Conservation (phyloP, 2,329 filamentous ascomycete genomes). For the Calonectria montana region DNA sequence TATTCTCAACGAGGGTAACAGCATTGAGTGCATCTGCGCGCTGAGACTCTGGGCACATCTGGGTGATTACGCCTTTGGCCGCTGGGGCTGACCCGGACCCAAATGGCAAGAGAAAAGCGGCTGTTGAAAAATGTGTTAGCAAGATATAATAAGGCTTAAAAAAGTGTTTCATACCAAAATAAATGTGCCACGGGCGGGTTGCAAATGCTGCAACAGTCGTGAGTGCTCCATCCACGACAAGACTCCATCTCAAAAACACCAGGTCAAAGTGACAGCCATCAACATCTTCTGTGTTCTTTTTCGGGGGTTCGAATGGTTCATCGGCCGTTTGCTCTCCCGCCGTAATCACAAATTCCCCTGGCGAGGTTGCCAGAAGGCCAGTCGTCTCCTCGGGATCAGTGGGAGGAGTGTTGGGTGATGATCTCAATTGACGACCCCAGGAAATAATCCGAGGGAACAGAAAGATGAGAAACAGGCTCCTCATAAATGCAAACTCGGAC, state of each 20-base stretch:
- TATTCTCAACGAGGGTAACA: slow-evolving; percentile 77
- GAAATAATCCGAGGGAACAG: slow-evolving; percentile 66
- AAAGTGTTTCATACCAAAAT: slow-evolving; percentile 59
- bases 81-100: slow-evolving; percentile 76
- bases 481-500: slow-evolving; percentile 65
- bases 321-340: slow-evolving; percentile 54
- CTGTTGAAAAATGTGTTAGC: slow-evolving; percentile 41
- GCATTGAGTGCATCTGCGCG: slow-evolving; percentile 75
- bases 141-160: not conserved
- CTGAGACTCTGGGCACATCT: slow-evolving; percentile 73
- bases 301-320: slow-evolving; percentile 53
- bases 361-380: slow-evolving; percentile 47
- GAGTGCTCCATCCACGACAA: slow-evolving; percentile 72
- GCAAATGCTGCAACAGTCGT: slow-evolving; percentile 74
- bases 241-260: slow-evolving; percentile 73
- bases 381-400: slow-evolving; percentile 25
- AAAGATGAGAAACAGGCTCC: slow-evolving; percentile 66
- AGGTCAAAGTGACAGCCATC: slow-evolving; percentile 72
- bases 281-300: slow-evolving; percentile 48
- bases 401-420: slow-evolving; percentile 3
- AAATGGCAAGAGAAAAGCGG: slow-evolving; percentile 73
- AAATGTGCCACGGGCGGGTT: slow-evolving; percentile 74
- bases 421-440: slow-evolving; percentile 48
- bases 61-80: slow-evolving; percentile 78
- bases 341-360: slow-evolving; percentile 55